phyloP scores from a whole-genome alignment of 306 rosid genomes.

The Inga oerstediana region DNA sequence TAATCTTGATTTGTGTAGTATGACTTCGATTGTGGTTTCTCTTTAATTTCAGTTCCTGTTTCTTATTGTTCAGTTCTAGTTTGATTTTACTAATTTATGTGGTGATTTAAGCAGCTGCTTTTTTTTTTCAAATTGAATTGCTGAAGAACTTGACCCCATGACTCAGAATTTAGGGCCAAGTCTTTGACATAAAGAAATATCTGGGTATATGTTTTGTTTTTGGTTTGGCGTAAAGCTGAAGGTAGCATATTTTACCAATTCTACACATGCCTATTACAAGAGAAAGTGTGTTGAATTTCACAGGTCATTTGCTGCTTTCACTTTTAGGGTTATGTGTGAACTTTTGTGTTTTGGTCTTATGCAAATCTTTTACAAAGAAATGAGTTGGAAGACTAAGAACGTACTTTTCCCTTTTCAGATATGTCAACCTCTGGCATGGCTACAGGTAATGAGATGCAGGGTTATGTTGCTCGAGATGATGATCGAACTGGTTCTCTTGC shows the following conservation, averaged over 20 bases:
- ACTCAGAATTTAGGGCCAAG: not conserved
- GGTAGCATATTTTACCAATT: not conserved
- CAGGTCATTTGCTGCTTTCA: too few species aligned
- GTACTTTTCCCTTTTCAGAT: constrained; percentile 40
- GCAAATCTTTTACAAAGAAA: not conserved
- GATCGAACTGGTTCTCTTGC: constrained; percentile 55
- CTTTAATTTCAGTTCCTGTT: not conserved
- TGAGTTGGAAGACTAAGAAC: not conserved
- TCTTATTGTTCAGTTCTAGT: not conserved
- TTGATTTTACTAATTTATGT: not conserved
- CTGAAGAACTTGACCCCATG: not conserved
- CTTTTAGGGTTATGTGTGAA: not conserved
- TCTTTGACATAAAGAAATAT: not conserved
- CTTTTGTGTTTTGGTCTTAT: not conserved
- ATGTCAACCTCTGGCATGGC: constrained; percentile 54
- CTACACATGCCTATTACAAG: not conserved
- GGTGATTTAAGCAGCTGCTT: not conserved
- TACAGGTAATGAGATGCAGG: constrained; percentile 71
- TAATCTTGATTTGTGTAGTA: not conserved
- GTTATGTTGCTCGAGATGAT: constrained; percentile 60
- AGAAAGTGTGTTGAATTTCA: not conserved
- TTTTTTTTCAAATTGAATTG: not conserved
- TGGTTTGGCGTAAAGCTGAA: not conserved
- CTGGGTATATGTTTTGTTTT: not conserved
- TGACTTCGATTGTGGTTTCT: not conserved